Percentiles rank a stretch among this genome's conserved stretches.
These are phyloP conservation scores for Capronia coronata DNA, from an alignment of 2,329 filamentous ascomycete species.

Conservation along the genomic window DNA sequence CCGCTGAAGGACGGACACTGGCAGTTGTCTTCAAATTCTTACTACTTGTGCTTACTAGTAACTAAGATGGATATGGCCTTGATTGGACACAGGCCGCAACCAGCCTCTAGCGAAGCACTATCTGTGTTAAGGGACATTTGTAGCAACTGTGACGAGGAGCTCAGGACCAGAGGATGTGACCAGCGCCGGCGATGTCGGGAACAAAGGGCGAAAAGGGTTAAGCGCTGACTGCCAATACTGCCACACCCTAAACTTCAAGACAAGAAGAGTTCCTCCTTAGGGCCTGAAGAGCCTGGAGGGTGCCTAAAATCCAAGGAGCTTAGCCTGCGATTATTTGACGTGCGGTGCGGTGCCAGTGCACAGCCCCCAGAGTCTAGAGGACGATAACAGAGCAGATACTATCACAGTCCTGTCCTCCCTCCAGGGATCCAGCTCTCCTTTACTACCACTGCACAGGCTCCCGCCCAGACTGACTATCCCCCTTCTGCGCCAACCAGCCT, in stretches of 20 bases:
- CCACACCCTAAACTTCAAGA: not conserved
- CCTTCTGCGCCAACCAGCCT: not conserved
- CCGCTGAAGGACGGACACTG: slow-evolving; percentile 3
- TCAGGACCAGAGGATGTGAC: slow-evolving; percentile 5
- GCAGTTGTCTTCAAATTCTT: no score
- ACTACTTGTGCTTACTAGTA: slow-evolving; percentile 3
- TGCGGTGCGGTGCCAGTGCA: not conserved
- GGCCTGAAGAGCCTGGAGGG: not conserved
- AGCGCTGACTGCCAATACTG: slow-evolving; percentile 10
- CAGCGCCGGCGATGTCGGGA: slow-evolving; percentile 9
- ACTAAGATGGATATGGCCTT: slow-evolving; percentile 12
- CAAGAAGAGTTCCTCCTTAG: not conserved
- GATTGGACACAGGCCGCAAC: slow-evolving; percentile 6
- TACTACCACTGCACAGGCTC: not conserved
- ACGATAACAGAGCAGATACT: not conserved
- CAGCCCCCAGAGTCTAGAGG: not conserved
- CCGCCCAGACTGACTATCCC: slow-evolving; percentile 1
- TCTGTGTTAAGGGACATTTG: not conserved
- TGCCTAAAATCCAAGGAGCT: not conserved
- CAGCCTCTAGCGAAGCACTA: slow-evolving; percentile 10
- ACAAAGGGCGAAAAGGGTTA: slow-evolving; percentile 8
- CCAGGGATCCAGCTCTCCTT: not conserved
- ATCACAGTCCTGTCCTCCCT: no score
- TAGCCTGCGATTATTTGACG: not conserved
- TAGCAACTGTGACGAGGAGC: not conserved